Conservation (phyloP, 768 basidiomycete species). For the Floccularia luteovirens region DNA sequence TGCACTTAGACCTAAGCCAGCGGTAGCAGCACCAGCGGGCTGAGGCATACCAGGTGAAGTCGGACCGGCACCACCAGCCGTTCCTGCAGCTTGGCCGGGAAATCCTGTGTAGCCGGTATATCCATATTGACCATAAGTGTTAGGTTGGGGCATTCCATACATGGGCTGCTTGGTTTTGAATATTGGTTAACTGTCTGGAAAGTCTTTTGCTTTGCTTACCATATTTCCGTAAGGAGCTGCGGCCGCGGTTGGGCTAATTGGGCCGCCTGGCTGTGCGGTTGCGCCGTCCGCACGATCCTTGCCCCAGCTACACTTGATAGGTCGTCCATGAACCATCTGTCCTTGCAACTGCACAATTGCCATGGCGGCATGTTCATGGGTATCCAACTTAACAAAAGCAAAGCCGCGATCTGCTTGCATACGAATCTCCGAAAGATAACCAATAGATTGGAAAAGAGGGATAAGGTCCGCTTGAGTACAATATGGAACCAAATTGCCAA, state of each 20-base stretch:
- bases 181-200: slow-evolving; percentile 2
- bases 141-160: slow-evolving; percentile 87
- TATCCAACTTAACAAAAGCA: slow-evolving; percentile 97
- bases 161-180: slow-evolving; percentile 47
- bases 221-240: slow-evolving; percentile 73
- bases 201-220: slow-evolving; percentile 36
- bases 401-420: slow-evolving; percentile 99
- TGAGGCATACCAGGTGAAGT: slow-evolving; percentile 57
- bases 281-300: slow-evolving; percentile 85
- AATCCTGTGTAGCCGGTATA: slow-evolving; percentile 72
- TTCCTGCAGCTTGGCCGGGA: slow-evolving; percentile 48
- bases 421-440: slow-evolving; percentile 96
- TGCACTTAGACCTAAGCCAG: slow-evolving; percentile 45
- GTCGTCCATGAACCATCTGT: slow-evolving; percentile 93
- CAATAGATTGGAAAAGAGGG: slow-evolving; percentile 96
- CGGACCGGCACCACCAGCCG: slow-evolving; percentile 37
- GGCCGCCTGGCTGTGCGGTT: slow-evolving; percentile 37
- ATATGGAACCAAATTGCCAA: slow-evolving; percentile 97
- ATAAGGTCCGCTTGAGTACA: slow-evolving; percentile 97
- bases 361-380: slow-evolving; percentile 97
- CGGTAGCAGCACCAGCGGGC: slow-evolving; percentile 43
- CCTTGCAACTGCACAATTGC: slow-evolving; percentile 97
- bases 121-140: slow-evolving; percentile 71
- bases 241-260: slow-evolving; percentile 52
- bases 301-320: slow-evolving; percentile 99